Base-by-base conservation (phyloP, 805 yeast species). In the Debaryomyces castellii region DNA sequence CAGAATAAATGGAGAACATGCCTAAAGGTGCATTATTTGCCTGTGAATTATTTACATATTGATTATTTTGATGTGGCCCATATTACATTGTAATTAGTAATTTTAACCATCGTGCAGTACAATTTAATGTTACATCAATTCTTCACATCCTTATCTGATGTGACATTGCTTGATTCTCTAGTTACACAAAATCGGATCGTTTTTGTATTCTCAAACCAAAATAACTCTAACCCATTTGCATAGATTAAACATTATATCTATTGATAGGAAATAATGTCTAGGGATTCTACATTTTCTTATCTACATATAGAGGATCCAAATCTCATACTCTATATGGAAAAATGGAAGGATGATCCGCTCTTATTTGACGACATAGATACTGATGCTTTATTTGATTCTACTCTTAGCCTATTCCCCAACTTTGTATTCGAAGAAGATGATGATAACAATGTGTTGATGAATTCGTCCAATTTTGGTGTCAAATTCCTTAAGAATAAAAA, bases 301-400 rank as follows among this genome's bases (percentile, higher is more conserved):
- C 54, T 67, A 7, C 77, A 72, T 48, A 62, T 71, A 39, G 65
- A 58, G 39, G 62, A 71, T 52, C 60, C 66, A 40, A 69, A 69
- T 53, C 73, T 67, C 49, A 73, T 71, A 28, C 48, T 69, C 1
- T 68, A 64, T 46, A 67, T 69, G 63, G 76, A 72, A 46, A 61
- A 62, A 25, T 72, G 77, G 77, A 53, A 53, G 10, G 70, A 69
- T 39, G 73, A 69, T 17, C 62, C 67, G 2, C 62, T 72, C 23
- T 69, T 74, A 1, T 71, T 59, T 45, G 73, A 72, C 45, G 75
- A 69, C 37, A 69, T 72, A 16, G 76, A 72, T 44, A 71, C 76
- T 20, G 62, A 60, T 14, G 49, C 62, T 9, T 55, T 72, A 16
- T 48, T 67, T 24, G 76, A 72, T 24, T 70, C 69, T 4, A 68